A percentile compares a stretch with the other conserved stretches of the same genome.
phyloP scores from a whole-genome alignment of 805 yeast species.

The Candida nitratophila region DNA sequence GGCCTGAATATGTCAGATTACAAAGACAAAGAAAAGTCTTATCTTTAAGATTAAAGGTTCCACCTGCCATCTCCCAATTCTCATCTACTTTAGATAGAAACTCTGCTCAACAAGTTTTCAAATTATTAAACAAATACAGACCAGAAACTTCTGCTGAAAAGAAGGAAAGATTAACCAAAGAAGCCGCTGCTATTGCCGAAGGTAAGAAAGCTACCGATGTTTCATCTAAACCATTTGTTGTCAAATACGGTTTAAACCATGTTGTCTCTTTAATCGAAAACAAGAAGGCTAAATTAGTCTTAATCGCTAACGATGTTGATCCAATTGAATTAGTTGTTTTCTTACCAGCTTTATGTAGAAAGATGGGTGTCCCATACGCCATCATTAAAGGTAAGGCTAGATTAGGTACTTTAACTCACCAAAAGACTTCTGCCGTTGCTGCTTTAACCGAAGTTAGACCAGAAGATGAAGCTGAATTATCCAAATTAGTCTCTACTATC shows the following conservation, averaged over 20 bases:
- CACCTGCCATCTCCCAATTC: slow-evolving; percentile 95
- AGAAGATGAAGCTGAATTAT: slow-evolving; percentile 90
- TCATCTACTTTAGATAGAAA: slow-evolving; percentile 93
- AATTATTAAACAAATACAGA: slow-evolving; percentile 95
- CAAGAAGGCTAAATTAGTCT: slow-evolving; percentile 94
- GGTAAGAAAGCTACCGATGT: slow-evolving; percentile 95
- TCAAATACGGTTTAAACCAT: slow-evolving; percentile 97
- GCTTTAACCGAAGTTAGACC: slow-evolving; percentile 89
- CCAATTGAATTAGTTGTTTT: slow-evolving; percentile 94
- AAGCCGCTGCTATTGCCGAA: slow-evolving; percentile 96
- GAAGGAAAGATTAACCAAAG: slow-evolving; percentile 96
- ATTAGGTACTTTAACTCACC: slow-evolving; percentile 92
- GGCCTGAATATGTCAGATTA: slow-evolving; percentile 96
- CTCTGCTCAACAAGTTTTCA: slow-evolving; percentile 94
- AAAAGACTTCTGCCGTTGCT: slow-evolving; percentile 93
- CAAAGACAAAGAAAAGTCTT: slow-evolving; percentile 97
- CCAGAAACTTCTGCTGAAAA: slow-evolving; percentile 94
- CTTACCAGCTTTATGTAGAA: slow-evolving; percentile 96
- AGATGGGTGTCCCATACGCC: slow-evolving; percentile 98
- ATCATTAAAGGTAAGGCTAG: slow-evolving; percentile 96
- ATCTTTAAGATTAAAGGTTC: slow-evolving; percentile 91
- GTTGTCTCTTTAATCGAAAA: slow-evolving; percentile 91
- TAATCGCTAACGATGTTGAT: slow-evolving; percentile 96
- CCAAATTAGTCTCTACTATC: slow-evolving; percentile 84
- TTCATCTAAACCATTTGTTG: slow-evolving; percentile 90